A percentile compares a stretch with the other conserved stretches of the same genome.
These are phyloP conservation scores for Penicillium rolfsii DNA, from an alignment of 2,329 filamentous ascomycete genomes.

Conservation along the genomic window DNA sequence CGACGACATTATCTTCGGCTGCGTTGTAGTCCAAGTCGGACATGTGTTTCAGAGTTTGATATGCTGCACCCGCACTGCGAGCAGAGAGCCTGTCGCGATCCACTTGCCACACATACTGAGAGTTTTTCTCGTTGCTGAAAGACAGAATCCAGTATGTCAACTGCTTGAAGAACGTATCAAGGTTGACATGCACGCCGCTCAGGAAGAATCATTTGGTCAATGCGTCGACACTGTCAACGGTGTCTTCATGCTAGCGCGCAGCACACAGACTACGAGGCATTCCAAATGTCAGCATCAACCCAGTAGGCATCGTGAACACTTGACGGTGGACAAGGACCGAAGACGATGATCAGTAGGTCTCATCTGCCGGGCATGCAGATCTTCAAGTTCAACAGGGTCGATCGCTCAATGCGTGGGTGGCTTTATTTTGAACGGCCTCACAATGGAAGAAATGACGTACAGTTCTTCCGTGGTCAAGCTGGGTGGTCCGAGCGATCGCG, in stretches of 20 bases:
- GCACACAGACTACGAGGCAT: not conserved
- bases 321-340: not conserved
- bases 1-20: not conserved
- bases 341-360: not conserved
- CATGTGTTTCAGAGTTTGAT: not conserved
- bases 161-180: not conserved
- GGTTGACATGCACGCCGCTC: not conserved
- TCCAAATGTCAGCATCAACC: not conserved
- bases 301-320: not conserved
- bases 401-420: not conserved
- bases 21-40: not conserved
- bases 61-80: not conserved
- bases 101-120: not conserved
- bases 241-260: not conserved
- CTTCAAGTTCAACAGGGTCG: not conserved
- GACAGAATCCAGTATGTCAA: not conserved
- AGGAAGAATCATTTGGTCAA: not conserved
- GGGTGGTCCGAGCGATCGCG: not conserved
- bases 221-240: not conserved
- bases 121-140: not conserved
- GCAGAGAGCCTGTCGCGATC: not conserved
- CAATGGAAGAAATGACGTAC: not conserved
- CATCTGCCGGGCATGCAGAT: not conserved
- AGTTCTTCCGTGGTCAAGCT: not conserved
- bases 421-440: not conserved